These are phyloP conservation scores for Lentinula detonsa DNA, from an alignment of 768 basidiomycete genomes.

Conservation along the genomic window DNA sequence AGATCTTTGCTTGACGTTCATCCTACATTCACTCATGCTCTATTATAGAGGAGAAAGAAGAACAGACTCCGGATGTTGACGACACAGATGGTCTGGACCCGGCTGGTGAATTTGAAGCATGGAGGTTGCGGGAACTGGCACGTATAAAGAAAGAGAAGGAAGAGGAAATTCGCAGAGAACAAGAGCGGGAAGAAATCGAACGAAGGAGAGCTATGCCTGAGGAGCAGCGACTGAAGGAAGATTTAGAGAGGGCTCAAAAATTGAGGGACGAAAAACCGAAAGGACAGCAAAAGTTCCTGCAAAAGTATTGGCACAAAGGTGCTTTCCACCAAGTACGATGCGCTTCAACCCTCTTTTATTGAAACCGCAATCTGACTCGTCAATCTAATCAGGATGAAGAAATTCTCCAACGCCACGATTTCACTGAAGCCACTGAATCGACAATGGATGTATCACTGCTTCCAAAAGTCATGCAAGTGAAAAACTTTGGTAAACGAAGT, in stretches of 20 bases:
- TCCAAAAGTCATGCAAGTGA: slow-evolving; percentile 96
- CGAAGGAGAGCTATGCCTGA: slow-evolving; percentile 89
- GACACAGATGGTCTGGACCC: slow-evolving; percentile 94
- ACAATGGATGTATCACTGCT: slow-evolving; percentile 83
- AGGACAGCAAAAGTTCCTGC: slow-evolving; percentile 86
- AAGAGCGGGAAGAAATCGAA: slow-evolving; percentile 89
- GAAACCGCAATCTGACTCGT: background rate
- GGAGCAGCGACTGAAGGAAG: slow-evolving; percentile 87
- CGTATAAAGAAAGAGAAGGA: slow-evolving; percentile 94
- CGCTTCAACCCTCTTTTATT: background rate
- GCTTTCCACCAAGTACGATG: slow-evolving; percentile 86
- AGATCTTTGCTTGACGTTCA: slow-evolving; percentile 19
- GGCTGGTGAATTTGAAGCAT: slow-evolving; percentile 87
- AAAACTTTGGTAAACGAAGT: slow-evolving; percentile 88
- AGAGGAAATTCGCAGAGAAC: slow-evolving; percentile 71
- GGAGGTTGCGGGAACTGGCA: slow-evolving; percentile 91
- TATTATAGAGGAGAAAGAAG: slow-evolving; percentile 78
- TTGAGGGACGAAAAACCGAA: slow-evolving; percentile 84
- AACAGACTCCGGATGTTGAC: slow-evolving; percentile 80
- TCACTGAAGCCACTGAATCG: slow-evolving; percentile 83
- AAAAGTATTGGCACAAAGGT: slow-evolving; percentile 99
- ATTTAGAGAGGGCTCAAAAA: slow-evolving; percentile 80
- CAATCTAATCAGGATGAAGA: slow-evolving; percentile 64
- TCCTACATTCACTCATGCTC: background rate
- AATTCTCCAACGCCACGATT: slow-evolving; percentile 78